A percentile compares a stretch with the other conserved stretches of the same genome.
phyloP scores from a whole-genome alignment of 2,329 filamentous ascomycete species.

The Fusarium sp. region DNA sequence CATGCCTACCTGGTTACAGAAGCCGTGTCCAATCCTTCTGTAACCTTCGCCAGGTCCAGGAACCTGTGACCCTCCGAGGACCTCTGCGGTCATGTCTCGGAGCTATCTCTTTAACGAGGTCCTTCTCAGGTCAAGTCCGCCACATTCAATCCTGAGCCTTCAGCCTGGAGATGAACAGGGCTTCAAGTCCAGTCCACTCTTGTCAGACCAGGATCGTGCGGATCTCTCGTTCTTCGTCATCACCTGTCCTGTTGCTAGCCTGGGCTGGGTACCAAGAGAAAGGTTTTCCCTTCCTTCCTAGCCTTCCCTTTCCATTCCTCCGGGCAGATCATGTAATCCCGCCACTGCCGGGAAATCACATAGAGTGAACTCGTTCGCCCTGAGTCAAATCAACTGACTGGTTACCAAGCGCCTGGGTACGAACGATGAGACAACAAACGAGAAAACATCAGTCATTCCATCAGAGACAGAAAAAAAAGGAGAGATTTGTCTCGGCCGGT shows the following conservation, averaged over 20 bases:
- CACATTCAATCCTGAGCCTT: constrained; percentile 24
- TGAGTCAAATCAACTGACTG: constrained; percentile 13
- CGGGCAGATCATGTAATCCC: constrained; percentile 24
- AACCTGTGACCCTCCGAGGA: background rate
- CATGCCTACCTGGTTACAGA: background rate
- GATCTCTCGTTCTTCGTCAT: constrained; percentile 22
- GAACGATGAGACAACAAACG: constrained; percentile 25
- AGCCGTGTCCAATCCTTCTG: background rate
- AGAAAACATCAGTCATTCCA: constrained; percentile 20
- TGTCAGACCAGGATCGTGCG: constrained; percentile 14
- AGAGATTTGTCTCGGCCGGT: constrained; percentile 13
- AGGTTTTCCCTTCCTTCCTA: constrained; percentile 6
- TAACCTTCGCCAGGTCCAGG: background rate
- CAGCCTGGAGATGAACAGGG: constrained; percentile 15
- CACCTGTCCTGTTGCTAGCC: background rate
- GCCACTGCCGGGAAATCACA: constrained; percentile 22
- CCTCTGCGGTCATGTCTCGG: constrained; percentile 26
- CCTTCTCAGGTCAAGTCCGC: constrained; percentile 17
- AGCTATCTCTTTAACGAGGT: constrained; percentile 15
- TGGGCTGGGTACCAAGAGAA: constrained; percentile 11
- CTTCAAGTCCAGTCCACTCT: constrained; percentile 21
- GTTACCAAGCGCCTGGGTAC: constrained; percentile 13
- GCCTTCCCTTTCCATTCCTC: constrained; percentile 8
- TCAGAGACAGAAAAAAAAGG: background rate
- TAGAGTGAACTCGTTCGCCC: constrained; percentile 7